A percentile compares a stretch with the other conserved stretches of the same genome.
Evolutionary conservation across 2,329 filamentous ascomycete genomes (phyloP).

Genomic region (Neonectria magnoliae): DNA sequence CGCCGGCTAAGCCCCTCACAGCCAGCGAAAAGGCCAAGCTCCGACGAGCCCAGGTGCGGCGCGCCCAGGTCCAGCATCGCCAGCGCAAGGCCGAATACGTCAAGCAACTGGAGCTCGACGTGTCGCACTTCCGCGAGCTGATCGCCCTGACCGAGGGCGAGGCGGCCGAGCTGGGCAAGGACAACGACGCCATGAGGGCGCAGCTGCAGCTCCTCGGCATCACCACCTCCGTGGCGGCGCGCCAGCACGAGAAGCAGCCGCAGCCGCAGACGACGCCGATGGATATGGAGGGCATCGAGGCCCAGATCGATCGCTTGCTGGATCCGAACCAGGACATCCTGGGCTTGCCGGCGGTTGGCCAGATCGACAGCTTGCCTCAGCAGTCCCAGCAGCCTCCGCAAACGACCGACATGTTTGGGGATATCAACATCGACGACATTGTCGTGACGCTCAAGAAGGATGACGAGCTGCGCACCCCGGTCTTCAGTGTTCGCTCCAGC

Average conservation of each 20-base stretch:
- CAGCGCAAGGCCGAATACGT: constrained; percentile 66
- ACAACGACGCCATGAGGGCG: constrained; percentile 57
- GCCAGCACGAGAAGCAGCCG: neutral
- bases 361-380: neutral
- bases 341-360: constrained; percentile 14
- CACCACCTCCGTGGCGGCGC: constrained; percentile 14
- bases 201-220: constrained; percentile 45
- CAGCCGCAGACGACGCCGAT: neutral
- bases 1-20: constrained; percentile 30
- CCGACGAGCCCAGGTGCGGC: constrained; percentile 62
- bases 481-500: constrained; percentile 53
- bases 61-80: constrained; percentile 65
- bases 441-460: constrained; percentile 55
- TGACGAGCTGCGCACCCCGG: constrained; percentile 53
- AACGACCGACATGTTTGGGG: constrained; percentile 44
- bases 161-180: constrained; percentile 46
- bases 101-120: constrained; percentile 63
- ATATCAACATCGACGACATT: constrained; percentile 51
- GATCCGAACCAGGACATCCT: constrained; percentile 1
- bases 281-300: constrained; percentile 16
- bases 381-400: constrained; percentile 1
- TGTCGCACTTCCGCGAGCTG: constrained; percentile 57
- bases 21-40: constrained; percentile 54
- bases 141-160: constrained; percentile 57
- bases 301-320: constrained; percentile 36